Base-by-base conservation (phyloP, 495 filamentous ascomycete genomes). In the Talaromyces ruber region DNA sequence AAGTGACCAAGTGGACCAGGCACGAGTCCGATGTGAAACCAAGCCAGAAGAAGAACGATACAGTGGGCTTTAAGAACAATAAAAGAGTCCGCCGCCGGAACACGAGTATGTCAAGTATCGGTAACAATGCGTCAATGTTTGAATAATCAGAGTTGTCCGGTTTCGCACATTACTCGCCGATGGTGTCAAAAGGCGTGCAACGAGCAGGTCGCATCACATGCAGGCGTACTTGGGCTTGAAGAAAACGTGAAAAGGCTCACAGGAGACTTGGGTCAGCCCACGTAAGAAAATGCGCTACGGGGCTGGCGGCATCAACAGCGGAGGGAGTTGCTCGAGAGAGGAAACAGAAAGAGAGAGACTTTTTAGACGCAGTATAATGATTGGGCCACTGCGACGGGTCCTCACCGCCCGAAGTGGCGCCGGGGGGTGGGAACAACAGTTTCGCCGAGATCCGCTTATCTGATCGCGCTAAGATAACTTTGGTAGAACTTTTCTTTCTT, bases 361-460 rank as follows among this genome's bases (percentile, higher is more conserved):
- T 47, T 47, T 47, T 5, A 47, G 18, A 47, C 11, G 16, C 8
- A 18, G 43, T n/a, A 18, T 3, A 9, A 47, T 47, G 43, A 47
- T 47, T 47, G 43, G 43, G 43, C 39, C 39, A 63, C 39, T 1
- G 12, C 14, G 18, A 11, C 21, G 21, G 14, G 12, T 5, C 16
- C 30, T 43, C 25, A 28, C 43, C 63, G 64, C 63, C 52, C 59
- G 59, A 64, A 34, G 63, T 61, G 60, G 66, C 66, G 61, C 16
- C 32, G 25, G 3, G 21, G 43, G 66, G 65, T 62, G 65, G 67
- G 70, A 57, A 30, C 14, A 26, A 50, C 3, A 67, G 63, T 72
- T 70, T 60, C 30, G 62, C 70, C 72, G 72, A 68, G 70, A 74
- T 74, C 70, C 70, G 72, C 63, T 71, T 74, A 72, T 72, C 72